Percentiles rank a stretch among this genome's conserved stretches.
Conservation (phyloP, 2,329 filamentous ascomycete genomes). For the Tolypocladium album region DNA sequence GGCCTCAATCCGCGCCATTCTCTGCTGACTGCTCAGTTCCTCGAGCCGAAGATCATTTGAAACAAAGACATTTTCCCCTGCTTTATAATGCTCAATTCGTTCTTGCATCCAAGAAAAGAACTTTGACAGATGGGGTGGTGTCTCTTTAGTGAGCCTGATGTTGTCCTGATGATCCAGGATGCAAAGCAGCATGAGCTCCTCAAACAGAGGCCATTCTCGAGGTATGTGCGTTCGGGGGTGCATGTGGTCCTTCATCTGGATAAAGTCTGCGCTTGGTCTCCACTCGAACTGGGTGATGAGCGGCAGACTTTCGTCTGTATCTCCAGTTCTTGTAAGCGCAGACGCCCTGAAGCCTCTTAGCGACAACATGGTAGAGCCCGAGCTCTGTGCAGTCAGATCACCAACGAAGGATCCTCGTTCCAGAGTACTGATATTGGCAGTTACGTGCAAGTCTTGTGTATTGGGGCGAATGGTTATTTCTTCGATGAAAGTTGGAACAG, state of each 20-base stretch:
- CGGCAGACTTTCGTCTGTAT: slow-evolving; percentile 9
- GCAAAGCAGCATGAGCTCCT: slow-evolving; percentile 16
- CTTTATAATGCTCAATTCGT: background rate
- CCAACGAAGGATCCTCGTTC: slow-evolving; percentile 1
- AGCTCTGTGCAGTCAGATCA: background rate
- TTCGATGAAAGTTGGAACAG: slow-evolving; percentile 4
- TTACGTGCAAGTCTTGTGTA: background rate
- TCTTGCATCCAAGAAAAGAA: slow-evolving; percentile 6
- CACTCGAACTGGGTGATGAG: slow-evolving; percentile 17
- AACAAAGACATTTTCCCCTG: slow-evolving; percentile 1
- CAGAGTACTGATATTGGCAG: background rate
- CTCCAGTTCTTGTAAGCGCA: slow-evolving; percentile 5
- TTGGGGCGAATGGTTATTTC: background rate
- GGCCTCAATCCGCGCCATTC: slow-evolving; percentile 1
- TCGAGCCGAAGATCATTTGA: background rate
- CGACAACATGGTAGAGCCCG: background rate
- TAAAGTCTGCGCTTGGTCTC: slow-evolving; percentile 19
- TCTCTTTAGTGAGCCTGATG: background rate
- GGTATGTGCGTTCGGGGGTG: slow-evolving; percentile 5
- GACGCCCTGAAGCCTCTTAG: slow-evolving; percentile 3
- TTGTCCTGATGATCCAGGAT: slow-evolving; percentile 1
- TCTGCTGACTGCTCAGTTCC: background rate
- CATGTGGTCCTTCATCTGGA: slow-evolving; percentile 12
- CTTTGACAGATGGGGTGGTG: slow-evolving; percentile 3
- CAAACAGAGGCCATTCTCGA: slow-evolving; percentile 9